Evolutionary conservation across 768 basidiomycete species (phyloP).

Genomic region (Agrocybe pediades): DNA sequence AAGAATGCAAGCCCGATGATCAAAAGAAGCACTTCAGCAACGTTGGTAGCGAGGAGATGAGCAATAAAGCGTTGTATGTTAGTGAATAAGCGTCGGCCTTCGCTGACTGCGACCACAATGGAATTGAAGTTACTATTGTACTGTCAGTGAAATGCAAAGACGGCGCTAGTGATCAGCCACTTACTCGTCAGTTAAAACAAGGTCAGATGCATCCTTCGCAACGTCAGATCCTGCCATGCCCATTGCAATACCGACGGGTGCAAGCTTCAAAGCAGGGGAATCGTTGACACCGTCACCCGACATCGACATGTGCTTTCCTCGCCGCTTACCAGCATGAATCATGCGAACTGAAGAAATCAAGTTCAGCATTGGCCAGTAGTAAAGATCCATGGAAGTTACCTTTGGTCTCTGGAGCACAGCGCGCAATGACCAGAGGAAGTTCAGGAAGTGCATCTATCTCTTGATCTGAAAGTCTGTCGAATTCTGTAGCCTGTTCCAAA

Average conservation of each 20-base stretch:
- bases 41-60: constrained; percentile 53
- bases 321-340: constrained; percentile 60
- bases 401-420: constrained; percentile 58
- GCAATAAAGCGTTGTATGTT: constrained; percentile 60
- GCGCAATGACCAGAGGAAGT: constrained; percentile 59
- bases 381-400: constrained; percentile 15
- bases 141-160: neutral
- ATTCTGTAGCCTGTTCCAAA: constrained; percentile 37
- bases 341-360: constrained; percentile 38
- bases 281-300: constrained; percentile 64
- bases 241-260: constrained; percentile 62
- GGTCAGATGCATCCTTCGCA: constrained; percentile 54
- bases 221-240: constrained; percentile 58
- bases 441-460: constrained; percentile 51
- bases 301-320: constrained; percentile 55
- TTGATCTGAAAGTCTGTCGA: constrained; percentile 53
- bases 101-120: constrained; percentile 57
- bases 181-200: constrained; percentile 59
- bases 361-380: neutral
- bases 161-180: constrained; percentile 1
- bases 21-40: constrained; percentile 56
- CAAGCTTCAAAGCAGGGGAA: constrained; percentile 54
- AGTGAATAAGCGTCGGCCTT: constrained; percentile 58
- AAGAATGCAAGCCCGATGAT: constrained; percentile 60
- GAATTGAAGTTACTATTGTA: constrained; percentile 52